phyloP scores from a whole-genome alignment of 2,329 filamentous ascomycete species.

The Mycosphaerella sp. region DNA sequence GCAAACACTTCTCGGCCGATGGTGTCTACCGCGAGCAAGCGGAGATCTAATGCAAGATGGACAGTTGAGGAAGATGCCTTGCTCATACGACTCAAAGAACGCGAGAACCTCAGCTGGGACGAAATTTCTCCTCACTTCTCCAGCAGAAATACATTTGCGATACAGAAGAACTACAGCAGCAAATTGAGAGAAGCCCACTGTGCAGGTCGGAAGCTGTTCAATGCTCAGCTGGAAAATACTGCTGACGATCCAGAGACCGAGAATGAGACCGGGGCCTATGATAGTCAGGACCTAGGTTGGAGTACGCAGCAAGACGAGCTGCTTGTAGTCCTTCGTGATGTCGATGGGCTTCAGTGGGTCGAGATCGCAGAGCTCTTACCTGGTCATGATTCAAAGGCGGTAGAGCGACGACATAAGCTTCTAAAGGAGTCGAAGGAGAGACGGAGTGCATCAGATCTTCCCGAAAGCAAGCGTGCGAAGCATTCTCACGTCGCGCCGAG shows the following conservation, averaged over 20 bases:
- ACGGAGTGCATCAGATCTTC: background rate
- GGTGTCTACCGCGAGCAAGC: background rate
- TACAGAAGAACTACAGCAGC: conserved; percentile 23
- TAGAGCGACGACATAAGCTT: conserved; percentile 21
- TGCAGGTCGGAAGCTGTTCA: conserved; percentile 27
- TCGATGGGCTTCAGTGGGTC: conserved; percentile 28
- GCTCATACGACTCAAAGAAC: conserved; percentile 14
- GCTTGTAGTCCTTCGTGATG: conserved; percentile 31
- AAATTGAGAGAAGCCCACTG: conserved; percentile 24
- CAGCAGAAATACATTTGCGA: conserved; percentile 12
- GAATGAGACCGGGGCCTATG: conserved; percentile 9
- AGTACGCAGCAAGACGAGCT: conserved; percentile 34
- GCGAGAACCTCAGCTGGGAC: conserved; percentile 9
- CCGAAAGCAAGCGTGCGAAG: background rate
- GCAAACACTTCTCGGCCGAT: conserved; percentile 10
- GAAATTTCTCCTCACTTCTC: conserved; percentile 17
- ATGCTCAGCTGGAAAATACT: conserved; percentile 1
- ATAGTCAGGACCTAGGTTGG: conserved; percentile 21
- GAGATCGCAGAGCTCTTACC: conserved; percentile 21
- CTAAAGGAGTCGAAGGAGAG: conserved; percentile 6
- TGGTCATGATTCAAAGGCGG: conserved; percentile 11
- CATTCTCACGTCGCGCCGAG: background rate
- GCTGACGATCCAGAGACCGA: background rate
- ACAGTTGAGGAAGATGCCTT: conserved; percentile 15
- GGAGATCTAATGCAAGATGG: background rate